phyloP scores from a whole-genome alignment of 1,284 basidiomycete genomes.

The Pseudozyma sp. region DNA sequence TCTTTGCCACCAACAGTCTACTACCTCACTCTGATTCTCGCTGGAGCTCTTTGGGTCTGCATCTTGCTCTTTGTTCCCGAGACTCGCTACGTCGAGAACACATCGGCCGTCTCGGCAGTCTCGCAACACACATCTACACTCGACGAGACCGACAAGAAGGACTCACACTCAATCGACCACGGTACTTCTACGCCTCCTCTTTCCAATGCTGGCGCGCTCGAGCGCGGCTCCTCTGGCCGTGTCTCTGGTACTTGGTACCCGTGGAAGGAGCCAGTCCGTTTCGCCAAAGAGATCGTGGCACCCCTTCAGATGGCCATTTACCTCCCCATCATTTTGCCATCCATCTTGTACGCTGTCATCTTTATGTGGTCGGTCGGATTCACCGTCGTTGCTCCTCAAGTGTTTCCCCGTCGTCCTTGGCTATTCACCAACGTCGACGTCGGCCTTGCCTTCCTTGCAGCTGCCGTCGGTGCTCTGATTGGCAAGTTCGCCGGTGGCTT shows the following conservation, averaged over 20 bases:
- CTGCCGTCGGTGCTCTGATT: slow-evolving; percentile 64
- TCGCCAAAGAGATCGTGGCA: slow-evolving; percentile 49
- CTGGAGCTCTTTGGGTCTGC: slow-evolving; percentile 57
- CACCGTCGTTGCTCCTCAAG: slow-evolving; percentile 66
- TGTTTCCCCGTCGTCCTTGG: slow-evolving; percentile 67
- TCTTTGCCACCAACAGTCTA: slow-evolving; percentile 42
- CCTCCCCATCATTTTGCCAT: slow-evolving; percentile 51
- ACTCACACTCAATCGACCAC: slow-evolving; percentile 25
- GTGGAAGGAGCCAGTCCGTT: slow-evolving; percentile 64
- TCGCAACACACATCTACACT: slow-evolving; percentile 1
- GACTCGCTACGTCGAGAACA: slow-evolving; percentile 64
- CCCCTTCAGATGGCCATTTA: slow-evolving; percentile 61
- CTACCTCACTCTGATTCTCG: slow-evolving; percentile 67
- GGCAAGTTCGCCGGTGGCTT: slow-evolving; percentile 69
- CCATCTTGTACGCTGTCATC: slow-evolving; percentile 68
- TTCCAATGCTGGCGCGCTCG: slow-evolving; percentile 14
- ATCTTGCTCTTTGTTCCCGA: slow-evolving; percentile 68
- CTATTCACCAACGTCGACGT: slow-evolving; percentile 60
- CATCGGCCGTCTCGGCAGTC: background rate
- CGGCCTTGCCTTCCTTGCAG: slow-evolving; percentile 67
- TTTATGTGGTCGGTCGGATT: slow-evolving; percentile 68
- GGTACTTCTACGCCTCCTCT: slow-evolving; percentile 34
- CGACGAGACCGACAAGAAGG: slow-evolving; percentile 29
- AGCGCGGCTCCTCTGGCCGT: slow-evolving; percentile 38
- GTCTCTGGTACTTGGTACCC: slow-evolving; percentile 67